Base-by-base conservation (phyloP, 2,329 filamentous ascomycete genomes). In the Fusarium gaditjirri region DNA sequence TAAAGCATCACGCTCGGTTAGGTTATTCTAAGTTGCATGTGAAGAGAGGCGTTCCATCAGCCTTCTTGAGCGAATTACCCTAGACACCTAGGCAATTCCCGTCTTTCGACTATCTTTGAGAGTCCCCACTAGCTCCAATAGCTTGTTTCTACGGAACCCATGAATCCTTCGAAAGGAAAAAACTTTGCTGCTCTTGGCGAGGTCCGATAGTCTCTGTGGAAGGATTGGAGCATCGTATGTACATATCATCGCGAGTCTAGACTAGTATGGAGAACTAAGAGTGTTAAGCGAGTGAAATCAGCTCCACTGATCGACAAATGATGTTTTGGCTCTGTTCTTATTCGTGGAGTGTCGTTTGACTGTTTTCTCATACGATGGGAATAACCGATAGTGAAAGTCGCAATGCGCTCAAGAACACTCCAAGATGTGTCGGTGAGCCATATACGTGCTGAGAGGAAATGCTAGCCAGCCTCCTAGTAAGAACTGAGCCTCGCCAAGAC, bases 201-300 rank as follows among this genome's bases (percentile, higher is more conserved):
- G 50, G 21, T 46, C 49, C 64, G 64, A 44, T 17, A n/a, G 35
- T 27, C 27, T 41, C 27, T 68, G 35, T 16, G 21, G 17, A 21
- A 25, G 43, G 52, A 61, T 31, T 19, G 44, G 29, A 42, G 14
- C 29, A 33, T 68, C 64, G 5, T 25, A 25, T 57, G 5, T 25
- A 25, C 25, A 63, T 68, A 46, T 63, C 64, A 68, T 57, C 13
- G 8, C 41, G 25, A 68, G 38, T 63, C 39, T 43, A 68, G 64
- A 46, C 42, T 29, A 25, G 13, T 19, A 68, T 33, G 39, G 43
- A 39, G 42, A 63, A 31, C 16, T 31, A 12, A 17, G 29, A 33
- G 17, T 23, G 16, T 52, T 36, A 19, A 27, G 33, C 35, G 35
- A 25, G 17, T 25, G 21, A 8, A 19, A 17, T n/a, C 13, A 25